phyloP scores from a whole-genome alignment of 2,329 filamentous ascomycete species.

The Didymella lethalis region DNA sequence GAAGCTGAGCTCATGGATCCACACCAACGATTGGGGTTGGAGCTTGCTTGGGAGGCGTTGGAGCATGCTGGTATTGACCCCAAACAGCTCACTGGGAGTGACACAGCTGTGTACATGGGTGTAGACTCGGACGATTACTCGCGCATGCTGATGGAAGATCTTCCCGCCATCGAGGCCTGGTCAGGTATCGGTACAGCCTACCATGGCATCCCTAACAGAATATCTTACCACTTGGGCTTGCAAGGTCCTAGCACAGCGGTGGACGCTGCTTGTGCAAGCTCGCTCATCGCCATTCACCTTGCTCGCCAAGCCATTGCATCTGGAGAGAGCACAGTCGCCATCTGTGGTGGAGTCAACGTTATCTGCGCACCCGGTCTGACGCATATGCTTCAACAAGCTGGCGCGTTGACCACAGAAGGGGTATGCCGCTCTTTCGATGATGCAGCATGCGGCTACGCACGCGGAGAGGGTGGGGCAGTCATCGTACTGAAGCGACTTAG shows the following conservation, averaged over 20 bases:
- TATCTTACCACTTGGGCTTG: slow-evolving; percentile 47
- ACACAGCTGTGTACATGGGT: slow-evolving; percentile 40
- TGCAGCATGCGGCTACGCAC: slow-evolving; percentile 41
- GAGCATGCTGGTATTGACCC: slow-evolving; percentile 36
- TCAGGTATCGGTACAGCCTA: slow-evolving; percentile 54
- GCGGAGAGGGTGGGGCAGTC: slow-evolving; percentile 44
- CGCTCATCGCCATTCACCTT: slow-evolving; percentile 45
- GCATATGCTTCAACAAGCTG: slow-evolving; percentile 39
- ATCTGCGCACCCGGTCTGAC: slow-evolving; percentile 46
- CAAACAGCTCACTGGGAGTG: slow-evolving; percentile 26
- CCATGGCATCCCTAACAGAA: slow-evolving; percentile 49
- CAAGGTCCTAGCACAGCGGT: slow-evolving; percentile 54
- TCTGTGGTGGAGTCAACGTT: slow-evolving; percentile 45
- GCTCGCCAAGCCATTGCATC: slow-evolving; percentile 42
- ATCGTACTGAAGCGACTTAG: slow-evolving; percentile 42
- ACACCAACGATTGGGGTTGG: slow-evolving; percentile 34
- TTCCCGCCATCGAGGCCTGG: slow-evolving; percentile 49
- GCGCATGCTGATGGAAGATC: slow-evolving; percentile 44
- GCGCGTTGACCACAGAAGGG: slow-evolving; percentile 41
- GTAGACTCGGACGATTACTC: slow-evolving; percentile 34
- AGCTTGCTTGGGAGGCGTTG: slow-evolving; percentile 40
- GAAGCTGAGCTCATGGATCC: slow-evolving; percentile 43
- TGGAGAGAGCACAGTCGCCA: slow-evolving; percentile 34
- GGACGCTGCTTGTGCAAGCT: slow-evolving; percentile 49
- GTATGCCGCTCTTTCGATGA: slow-evolving; percentile 46